Percentiles rank a stretch among this genome's conserved stretches.
Conservation (phyloP, 1,284 basidiomycete genomes). For the Phellinidium pouzarii region DNA sequence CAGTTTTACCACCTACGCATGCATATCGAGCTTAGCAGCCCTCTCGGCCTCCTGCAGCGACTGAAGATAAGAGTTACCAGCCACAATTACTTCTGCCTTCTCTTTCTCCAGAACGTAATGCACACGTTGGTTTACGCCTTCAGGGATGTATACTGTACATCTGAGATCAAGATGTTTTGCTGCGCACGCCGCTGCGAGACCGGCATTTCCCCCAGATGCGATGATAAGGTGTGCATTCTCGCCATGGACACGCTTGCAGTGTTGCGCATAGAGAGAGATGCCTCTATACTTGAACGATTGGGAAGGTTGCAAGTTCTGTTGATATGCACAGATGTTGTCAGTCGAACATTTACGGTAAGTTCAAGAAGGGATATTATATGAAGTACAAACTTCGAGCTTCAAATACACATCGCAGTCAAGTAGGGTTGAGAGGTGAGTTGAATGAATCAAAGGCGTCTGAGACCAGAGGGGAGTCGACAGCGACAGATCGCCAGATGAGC, state of each 20-base stretch:
- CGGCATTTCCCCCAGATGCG: slow-evolving; percentile 72
- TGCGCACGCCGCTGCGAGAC: slow-evolving; percentile 59
- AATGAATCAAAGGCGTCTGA: slow-evolving; percentile 58
- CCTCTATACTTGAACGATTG: slow-evolving; percentile 74
- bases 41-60: slow-evolving; percentile 43
- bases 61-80: slow-evolving; percentile 50
- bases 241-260: slow-evolving; percentile 43
- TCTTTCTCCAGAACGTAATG: slow-evolving; percentile 43
- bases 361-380: neutral
- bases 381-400: slow-evolving; percentile 52
- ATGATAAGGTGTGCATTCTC: slow-evolving; percentile 51
- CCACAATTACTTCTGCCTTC: slow-evolving; percentile 47
- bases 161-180: slow-evolving; percentile 44
- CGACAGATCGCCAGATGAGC: too few relatives aligned
- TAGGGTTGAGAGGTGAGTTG: slow-evolving; percentile 45
- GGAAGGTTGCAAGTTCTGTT: slow-evolving; percentile 63
- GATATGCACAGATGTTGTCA: neutral
- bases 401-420: slow-evolving; percentile 51
- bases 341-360: too few relatives aligned
- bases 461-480: slow-evolving; percentile 45
- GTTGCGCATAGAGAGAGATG: slow-evolving; percentile 53
- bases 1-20: slow-evolving; percentile 43
- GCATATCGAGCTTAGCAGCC: slow-evolving; percentile 35
- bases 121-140: slow-evolving; percentile 41
- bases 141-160: slow-evolving; percentile 64